Conservation (phyloP, 768 basidiomycete genomes). For the Gyrodon lividus region DNA sequence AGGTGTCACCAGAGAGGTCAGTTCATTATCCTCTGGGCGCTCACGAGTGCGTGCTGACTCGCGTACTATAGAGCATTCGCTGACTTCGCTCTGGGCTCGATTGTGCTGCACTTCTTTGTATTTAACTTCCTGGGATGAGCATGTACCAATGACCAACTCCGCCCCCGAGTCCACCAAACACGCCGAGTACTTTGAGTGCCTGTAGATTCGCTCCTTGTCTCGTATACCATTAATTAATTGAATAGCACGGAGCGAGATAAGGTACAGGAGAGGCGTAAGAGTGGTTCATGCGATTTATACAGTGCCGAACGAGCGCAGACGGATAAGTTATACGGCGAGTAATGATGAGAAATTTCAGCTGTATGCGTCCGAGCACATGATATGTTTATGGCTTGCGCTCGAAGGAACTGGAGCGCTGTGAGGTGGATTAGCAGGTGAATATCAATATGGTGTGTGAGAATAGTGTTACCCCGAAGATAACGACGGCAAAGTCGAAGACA, state of each 20-base stretch:
- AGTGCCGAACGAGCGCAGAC: neutral
- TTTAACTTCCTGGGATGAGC: constrained; percentile 93
- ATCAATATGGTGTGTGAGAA: neutral
- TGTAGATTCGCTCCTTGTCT: neutral
- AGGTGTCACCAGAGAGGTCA: constrained; percentile 91
- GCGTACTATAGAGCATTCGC: constrained; percentile 78
- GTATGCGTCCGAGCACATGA: neutral
- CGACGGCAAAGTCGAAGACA: constrained; percentile 81
- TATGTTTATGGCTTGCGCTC: constrained; percentile 44
- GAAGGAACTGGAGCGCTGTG: constrained; percentile 70
- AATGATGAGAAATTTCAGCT: neutral
- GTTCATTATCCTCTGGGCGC: constrained; percentile 22
- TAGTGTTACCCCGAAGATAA: constrained; percentile 66
- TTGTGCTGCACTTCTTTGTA: constrained; percentile 96
- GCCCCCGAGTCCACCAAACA: neutral
- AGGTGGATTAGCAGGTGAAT: constrained; percentile 2
- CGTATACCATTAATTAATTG: neutral
- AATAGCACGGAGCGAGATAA: constrained; percentile 2
- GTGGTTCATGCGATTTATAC: neutral
- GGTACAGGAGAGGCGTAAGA: constrained; percentile 11
- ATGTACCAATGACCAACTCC: neutral
- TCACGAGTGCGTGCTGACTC: neutral
- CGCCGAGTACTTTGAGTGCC: neutral
- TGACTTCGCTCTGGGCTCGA: constrained; percentile 93
- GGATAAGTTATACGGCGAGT: neutral